Percentiles rank a stretch among this genome's conserved stretches.
These are phyloP conservation scores for Paraphaeosphaeria sporulosa DNA, from an alignment of 2,329 filamentous ascomycete genomes.

Conservation along the genomic window DNA sequence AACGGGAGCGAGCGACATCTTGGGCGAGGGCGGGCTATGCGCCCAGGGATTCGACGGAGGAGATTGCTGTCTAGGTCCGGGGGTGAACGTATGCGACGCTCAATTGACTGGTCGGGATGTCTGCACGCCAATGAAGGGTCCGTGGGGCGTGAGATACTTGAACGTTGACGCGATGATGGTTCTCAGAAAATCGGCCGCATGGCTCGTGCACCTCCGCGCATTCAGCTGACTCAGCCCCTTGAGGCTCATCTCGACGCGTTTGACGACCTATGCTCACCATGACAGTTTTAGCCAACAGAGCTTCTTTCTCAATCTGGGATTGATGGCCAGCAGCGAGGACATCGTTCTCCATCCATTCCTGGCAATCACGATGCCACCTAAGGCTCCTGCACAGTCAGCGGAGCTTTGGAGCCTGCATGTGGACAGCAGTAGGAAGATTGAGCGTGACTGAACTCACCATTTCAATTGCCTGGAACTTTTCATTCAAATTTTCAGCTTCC, in stretches of 20 bases:
- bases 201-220: conserved; percentile 18
- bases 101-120: not conserved
- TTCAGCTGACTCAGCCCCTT: not conserved
- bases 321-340: not conserved
- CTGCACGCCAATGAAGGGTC: conserved; percentile 5
- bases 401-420: too few relatives aligned
- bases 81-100: not conserved
- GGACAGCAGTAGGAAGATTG: too few relatives aligned
- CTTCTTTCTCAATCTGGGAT: not conserved
- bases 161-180: conserved; percentile 2
- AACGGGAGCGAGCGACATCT: conserved; percentile 41
- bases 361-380: too few relatives aligned
- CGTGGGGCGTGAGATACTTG: conserved; percentile 6
- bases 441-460: too few relatives aligned
- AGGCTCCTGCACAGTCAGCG: too few relatives aligned
- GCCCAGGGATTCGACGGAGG: conserved; percentile 6
- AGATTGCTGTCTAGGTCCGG: not conserved
- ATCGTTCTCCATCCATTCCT: too few relatives aligned
- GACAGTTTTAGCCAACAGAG: not conserved
- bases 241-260: not conserved
- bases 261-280: not conserved
- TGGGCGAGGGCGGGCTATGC: conserved; percentile 8
- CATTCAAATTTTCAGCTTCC: too few relatives aligned
- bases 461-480: too few relatives aligned
- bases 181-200: conserved; percentile 28